phyloP scores from a whole-genome alignment of 2,329 filamentous ascomycete species.

The Aspergillus fumigatus region DNA sequence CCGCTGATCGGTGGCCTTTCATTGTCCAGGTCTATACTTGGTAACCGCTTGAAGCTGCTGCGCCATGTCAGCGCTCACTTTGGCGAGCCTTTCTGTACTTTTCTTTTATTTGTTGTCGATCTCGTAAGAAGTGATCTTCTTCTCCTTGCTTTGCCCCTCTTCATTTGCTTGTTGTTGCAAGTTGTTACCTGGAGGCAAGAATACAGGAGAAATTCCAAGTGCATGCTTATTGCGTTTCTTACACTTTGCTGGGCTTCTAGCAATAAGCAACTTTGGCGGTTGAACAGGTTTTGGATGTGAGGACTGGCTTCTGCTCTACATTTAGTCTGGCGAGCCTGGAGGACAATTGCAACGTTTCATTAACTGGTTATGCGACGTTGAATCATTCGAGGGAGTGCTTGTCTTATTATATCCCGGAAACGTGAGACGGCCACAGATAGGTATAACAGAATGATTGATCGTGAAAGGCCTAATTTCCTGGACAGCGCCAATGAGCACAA shows the following conservation, averaged over 20 bases:
- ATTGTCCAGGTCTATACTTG: neutral
- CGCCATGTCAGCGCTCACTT: conserved; percentile 18
- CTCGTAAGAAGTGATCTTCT: neutral
- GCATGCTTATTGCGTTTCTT: neutral
- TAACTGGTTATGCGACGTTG: neutral
- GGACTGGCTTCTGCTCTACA: neutral
- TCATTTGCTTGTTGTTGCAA: neutral
- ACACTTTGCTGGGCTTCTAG: neutral
- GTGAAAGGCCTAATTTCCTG: neutral
- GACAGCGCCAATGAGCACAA: neutral
- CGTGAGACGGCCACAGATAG: neutral
- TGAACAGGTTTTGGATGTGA: neutral
- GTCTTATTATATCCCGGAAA: neutral
- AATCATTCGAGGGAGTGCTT: neutral
- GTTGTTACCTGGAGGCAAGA: neutral
- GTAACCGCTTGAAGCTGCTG: conserved; percentile 12
- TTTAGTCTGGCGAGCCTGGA: neutral
- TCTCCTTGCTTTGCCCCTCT: conserved; percentile 2
- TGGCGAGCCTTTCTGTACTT: neutral
- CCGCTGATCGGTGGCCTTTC: neutral
- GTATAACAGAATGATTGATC: neutral
- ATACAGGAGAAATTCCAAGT: neutral
- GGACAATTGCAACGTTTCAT: neutral
- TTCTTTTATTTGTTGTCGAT: conserved; percentile 1
- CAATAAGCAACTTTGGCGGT: neutral